Base-by-base conservation (phyloP, 2,329 filamentous ascomycete species). In the Akanthomyces uredinophilus region DNA sequence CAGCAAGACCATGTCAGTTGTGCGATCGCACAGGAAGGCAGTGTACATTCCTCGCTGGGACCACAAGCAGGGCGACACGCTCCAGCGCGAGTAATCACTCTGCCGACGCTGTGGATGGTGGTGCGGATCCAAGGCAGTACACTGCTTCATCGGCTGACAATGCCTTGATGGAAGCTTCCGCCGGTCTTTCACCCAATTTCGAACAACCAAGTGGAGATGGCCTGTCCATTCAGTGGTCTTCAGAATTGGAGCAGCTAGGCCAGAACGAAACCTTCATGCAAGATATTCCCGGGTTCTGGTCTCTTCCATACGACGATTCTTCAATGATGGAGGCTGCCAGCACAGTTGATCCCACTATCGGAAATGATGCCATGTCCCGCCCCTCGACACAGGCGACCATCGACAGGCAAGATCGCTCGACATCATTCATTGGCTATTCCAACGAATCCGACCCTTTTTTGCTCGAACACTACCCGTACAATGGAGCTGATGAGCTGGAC, bases 401-500 rank as follows among this genome's bases (percentile, higher is more conserved):
- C 46, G 32, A 41, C 22, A 59, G 56, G 22, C 20, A 57, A 11
- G 49, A 56, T 44, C 53, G 60, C 44, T 66, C 63, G 24, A 53
- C 62, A n/a, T 58, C 47, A 13, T 64, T 61, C 44, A 64, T 67
- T 44, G 49, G 39, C 29, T 55, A 44, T 18, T 58, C 51, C 6
- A 53, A 62, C 47, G 50, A 63, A n/a, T 57, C 53, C 62, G 61
- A 70, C 41, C 67, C 57, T 46, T 64, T 56, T n/a, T 16, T 44
- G 35, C 32, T 60, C 18, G 60, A 75, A 65, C 41, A 69, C 64
- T 50, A 70, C 66, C 66, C 69, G 65, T 66, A 68, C 62, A 47
- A 64, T 60, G 53, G 67, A 16, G 59, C 63, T 2, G 72, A 74
- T 43, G 64, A 72, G 46, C 53, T 73, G 20, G 66, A 69, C 64